phyloP scores from a whole-genome alignment of 2,329 filamentous ascomycete genomes.

The Grosmannia huntii region DNA sequence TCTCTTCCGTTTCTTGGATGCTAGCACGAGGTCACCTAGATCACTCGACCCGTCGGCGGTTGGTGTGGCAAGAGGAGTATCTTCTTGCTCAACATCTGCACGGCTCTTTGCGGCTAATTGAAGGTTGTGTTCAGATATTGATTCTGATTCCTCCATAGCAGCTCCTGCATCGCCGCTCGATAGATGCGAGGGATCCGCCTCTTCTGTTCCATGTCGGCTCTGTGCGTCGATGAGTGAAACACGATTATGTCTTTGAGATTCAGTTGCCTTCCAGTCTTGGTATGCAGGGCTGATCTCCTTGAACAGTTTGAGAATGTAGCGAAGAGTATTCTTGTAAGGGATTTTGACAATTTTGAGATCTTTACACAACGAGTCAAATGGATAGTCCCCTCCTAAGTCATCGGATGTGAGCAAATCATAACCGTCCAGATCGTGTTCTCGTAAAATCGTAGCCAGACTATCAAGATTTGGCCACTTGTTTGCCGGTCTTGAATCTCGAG shows the following conservation, averaged over 20 bases:
- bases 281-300: constrained; percentile 39
- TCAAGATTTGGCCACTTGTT: constrained; percentile 36
- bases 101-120: background rate
- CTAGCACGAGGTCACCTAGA: too few species aligned
- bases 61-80: background rate
- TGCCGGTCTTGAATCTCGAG: constrained; percentile 28
- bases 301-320: constrained; percentile 44
- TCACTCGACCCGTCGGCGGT: background rate
- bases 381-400: constrained; percentile 26
- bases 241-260: background rate
- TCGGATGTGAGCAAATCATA: constrained; percentile 45
- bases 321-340: constrained; percentile 45
- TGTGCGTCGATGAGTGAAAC: background rate
- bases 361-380: constrained; percentile 34
- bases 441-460: constrained; percentile 40
- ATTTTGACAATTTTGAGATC: constrained; percentile 45
- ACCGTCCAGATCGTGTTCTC: constrained; percentile 53
- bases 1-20: constrained; percentile 17
- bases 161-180: background rate
- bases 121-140: background rate
- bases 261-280: constrained; percentile 17
- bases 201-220: background rate
- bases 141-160: background rate
- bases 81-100: background rate
- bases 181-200: background rate